Evolutionary conservation across 2,329 filamentous ascomycete species (phyloP).

Genomic region (Pestalotiopsis sp.): DNA sequence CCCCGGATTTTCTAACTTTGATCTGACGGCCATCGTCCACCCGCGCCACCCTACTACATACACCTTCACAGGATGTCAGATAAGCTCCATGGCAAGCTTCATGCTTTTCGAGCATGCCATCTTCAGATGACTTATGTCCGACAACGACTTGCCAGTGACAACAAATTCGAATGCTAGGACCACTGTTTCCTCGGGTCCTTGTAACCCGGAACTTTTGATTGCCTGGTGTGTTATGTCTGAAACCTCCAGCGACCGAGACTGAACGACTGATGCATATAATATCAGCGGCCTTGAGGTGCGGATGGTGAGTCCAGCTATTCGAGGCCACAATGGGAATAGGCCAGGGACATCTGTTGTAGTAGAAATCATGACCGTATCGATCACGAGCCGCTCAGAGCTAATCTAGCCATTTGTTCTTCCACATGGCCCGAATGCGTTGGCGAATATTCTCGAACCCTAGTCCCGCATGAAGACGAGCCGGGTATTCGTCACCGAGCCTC

Average conservation of each 20-base stretch:
- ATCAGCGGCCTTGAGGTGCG: no score
- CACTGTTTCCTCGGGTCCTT: not conserved
- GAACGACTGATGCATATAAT: not conserved
- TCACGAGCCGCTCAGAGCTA: not conserved
- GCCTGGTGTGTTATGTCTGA: not conserved
- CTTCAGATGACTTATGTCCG: not conserved
- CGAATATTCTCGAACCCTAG: not conserved
- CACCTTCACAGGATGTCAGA: not conserved
- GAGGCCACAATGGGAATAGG: not conserved
- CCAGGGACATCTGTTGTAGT: not conserved
- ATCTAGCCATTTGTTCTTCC: not conserved
- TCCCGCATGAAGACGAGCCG: not conserved
- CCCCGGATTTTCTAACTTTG: conserved; percentile 1
- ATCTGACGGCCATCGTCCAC: not conserved
- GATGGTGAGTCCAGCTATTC: not conserved
- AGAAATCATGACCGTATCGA: not conserved
- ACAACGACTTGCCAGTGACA: not conserved
- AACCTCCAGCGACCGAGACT: not conserved
- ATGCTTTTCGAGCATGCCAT: not conserved
- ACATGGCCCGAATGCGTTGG: not conserved
- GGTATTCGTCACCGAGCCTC: not conserved
- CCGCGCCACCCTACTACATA: not conserved
- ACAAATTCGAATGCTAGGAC: not conserved
- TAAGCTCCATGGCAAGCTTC: not conserved
- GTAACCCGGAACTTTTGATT: not conserved